Percentiles rank a stretch among this genome's conserved stretches.
Evolutionary conservation across 306 rosid genomes (phyloP).

Genomic region (Senna tora): DNA sequence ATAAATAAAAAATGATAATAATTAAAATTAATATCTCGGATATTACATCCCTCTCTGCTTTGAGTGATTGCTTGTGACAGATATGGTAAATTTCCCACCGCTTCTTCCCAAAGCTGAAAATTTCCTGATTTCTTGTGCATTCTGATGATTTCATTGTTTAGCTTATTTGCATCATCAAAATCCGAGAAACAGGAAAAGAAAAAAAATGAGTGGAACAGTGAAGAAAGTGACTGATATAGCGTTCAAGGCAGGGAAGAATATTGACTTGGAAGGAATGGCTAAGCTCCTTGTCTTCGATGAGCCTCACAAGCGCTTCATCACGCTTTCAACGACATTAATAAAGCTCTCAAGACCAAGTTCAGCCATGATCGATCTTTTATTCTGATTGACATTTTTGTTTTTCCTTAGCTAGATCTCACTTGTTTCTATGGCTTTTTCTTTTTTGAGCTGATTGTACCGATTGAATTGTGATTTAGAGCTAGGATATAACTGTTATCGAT

Average conservation of each 20-base stretch:
- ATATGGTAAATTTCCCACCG: too few relatives aligned
- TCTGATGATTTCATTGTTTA: too few relatives aligned
- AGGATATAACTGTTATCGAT: background rate
- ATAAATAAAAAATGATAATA: too few relatives aligned
- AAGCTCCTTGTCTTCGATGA: constrained; percentile 89
- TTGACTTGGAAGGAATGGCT: constrained; percentile 99
- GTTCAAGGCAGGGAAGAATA: constrained; percentile 70
- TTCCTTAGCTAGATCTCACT: constrained; percentile 37
- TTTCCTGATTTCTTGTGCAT: too few relatives aligned
- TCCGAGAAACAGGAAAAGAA: constrained; percentile 36
- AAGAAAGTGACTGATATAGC: too few relatives aligned
- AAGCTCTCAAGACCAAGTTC: constrained; percentile 86
- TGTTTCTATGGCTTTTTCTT: background rate
- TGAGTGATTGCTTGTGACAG: too few relatives aligned
- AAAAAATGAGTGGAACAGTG: constrained; percentile 82
- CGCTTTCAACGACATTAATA: constrained; percentile 92
- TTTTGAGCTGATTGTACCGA: background rate
- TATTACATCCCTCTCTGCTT: too few relatives aligned
- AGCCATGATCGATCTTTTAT: constrained; percentile 62
- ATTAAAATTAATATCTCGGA: too few relatives aligned
- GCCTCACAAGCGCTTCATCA: constrained; percentile 94
- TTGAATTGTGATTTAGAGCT: background rate
- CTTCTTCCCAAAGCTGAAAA: too few relatives aligned
- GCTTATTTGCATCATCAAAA: too few relatives aligned
- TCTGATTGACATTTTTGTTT: background rate